Base-by-base conservation (phyloP, 768 basidiomycete genomes). In the Mycena maculata region DNA sequence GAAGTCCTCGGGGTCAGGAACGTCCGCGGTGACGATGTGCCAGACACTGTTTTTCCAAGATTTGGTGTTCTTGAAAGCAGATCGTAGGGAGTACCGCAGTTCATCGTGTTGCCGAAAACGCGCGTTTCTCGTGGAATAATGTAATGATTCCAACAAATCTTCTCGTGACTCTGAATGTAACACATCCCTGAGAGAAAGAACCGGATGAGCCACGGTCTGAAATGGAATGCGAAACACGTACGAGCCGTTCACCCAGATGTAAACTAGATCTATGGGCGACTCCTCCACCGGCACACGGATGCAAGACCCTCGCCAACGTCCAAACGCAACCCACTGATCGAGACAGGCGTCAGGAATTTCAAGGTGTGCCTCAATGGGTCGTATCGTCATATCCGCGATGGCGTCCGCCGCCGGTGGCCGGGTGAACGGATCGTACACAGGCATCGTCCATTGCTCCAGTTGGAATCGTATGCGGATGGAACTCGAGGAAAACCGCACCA, bases 81-180 rank as follows among this genome's bases (percentile, higher is more conserved):
- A 77, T 15, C 80, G 76, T 50, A 81, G 67, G 2, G 79, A 80
- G 60, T 80, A 76, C 20, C 78, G 76, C 28, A 81, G 74, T 57
- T 81, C 80, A 63, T 80, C 79, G 70, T 80, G 78, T 45, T 81
- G 77, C 11, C 80, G 44, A 42, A 71, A 71, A 0, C 70, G 67
- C 11, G 70, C 70, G 31, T 69, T 63, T 41, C 13, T n/a, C 20
- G 70, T 50, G 20, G 62, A 28, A 27, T 57, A 56, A 11, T 56
- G 6, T 28, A 61, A 27, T 20, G 63, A 38, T 15, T 28, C 33
- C 10, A 68, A 44, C 33, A 62, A 20, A n/a, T 58, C 63, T 12
- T 13, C 41, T 15, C 70, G 70, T 50, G 63, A 22, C 57, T 68
- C 62, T 13, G 48, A 52, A 52, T 71, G 70, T 25, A 58, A 60